A percentile compares a stretch with the other conserved stretches of the same genome.
Evolutionary conservation across 441 rosid genomes (phyloP).

Genomic region (Bocquillonia castaneifolia): DNA sequence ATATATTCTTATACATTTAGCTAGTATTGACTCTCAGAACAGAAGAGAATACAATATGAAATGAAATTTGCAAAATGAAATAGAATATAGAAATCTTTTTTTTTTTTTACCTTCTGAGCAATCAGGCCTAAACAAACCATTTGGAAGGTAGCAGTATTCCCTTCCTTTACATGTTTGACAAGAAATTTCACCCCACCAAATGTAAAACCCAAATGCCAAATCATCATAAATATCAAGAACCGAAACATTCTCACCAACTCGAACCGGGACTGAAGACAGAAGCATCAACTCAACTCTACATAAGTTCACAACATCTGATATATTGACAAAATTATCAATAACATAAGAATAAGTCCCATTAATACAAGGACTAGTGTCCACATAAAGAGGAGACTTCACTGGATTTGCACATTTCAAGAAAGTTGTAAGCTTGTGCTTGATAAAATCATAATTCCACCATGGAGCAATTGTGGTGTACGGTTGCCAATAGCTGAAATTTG

Average conservation of each 20-base stretch:
- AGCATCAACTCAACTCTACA: conserved; percentile 18
- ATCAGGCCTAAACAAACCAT: background rate
- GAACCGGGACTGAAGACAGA: background rate
- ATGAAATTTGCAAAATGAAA: background rate
- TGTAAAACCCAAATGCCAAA: conserved; percentile 13
- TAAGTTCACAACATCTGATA: conserved; percentile 10
- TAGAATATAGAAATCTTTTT: background rate
- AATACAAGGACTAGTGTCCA: conserved; percentile 8
- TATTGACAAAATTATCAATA: conserved; percentile 9
- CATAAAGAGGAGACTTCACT: conserved; percentile 9
- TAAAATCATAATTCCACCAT: background rate
- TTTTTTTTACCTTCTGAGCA: conserved; percentile 6
- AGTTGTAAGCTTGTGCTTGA: background rate
- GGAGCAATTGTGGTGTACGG: background rate
- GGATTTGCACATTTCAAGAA: conserved; percentile 8
- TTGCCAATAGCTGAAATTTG: background rate
- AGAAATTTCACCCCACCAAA: background rate
- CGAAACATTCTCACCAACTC: conserved; percentile 12
- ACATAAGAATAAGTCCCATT: conserved; percentile 6
- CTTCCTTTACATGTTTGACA: conserved; percentile 11
- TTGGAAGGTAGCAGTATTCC: background rate
- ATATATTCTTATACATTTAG: background rate
- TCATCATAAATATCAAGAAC: conserved; percentile 10
- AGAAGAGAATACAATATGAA: background rate
- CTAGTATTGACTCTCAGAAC: too few relatives aligned